Evolutionary conservation across 805 yeast species (phyloP), one percentile per base, ranked within the genome.

Genomic region (Tetrapisispora namnaoensis): DNA sequence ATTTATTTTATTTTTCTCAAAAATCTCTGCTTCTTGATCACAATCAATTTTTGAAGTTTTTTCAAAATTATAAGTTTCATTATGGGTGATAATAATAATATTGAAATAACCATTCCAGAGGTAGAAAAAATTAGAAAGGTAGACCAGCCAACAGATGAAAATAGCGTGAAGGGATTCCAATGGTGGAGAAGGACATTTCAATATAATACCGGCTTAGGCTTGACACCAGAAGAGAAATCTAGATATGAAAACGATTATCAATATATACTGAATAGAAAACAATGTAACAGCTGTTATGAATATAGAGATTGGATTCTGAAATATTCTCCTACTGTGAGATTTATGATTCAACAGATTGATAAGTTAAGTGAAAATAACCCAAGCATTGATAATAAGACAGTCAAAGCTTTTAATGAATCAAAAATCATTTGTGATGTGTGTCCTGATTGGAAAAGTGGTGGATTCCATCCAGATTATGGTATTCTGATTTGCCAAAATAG

Each of bases 381-480:
- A 39, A 54, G 45, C 36, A 48, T 51, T 36, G 49, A 48, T 36
- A 45, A 55, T n/a, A 38, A 48, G 28, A 38, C 39, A 22, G 30
- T 51, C 14, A 49, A 49, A 34, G 34, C 42, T 9, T 65, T 65
- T 42, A 62, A 61, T 47, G 64, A 61, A 39, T 59, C 63, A 20
- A 62, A 62, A 37, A 59, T 91, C 47, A 71, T 78, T 16, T 93
- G 99, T 65, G 93, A 80, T 47, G 76, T 76, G 10, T 93, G 99
- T 65, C 87, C 84, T 53, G 95, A 86, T 52, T 73, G 76, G 69
- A 78, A 82, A 58, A 82, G 88, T 37, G 99, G 98, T 42, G 99
- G 99, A 2, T 93, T 84, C 66, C 88, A 90, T 61, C 97, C 98
- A 0, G 85, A 87, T 37, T 64, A 79, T 40, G 99, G 99, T 2